Evolutionary conservation across 179 eudicot species (phyloP), one percentile per base, ranked within the genome.

Genomic region (Heliamphora pulchella): DNA sequence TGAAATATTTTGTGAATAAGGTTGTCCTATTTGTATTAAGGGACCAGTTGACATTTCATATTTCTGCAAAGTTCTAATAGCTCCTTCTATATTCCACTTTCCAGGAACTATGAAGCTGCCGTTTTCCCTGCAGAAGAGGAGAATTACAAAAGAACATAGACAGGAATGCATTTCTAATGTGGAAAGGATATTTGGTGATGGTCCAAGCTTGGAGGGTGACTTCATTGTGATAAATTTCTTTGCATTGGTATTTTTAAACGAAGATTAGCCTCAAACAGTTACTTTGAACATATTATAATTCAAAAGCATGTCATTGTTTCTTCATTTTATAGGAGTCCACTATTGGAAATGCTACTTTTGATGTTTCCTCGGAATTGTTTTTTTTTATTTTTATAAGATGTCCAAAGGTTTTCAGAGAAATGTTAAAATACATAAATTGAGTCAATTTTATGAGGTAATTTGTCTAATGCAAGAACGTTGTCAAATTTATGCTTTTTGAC

Each of bases 141-240:
- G 61, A 73, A 81, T 94, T 73, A 87, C 84, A 48, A 85, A 81
- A 79, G 85, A 87, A 57, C 99, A 92, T 80, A 87, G 97, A 80
- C 79, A 80, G 76, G 91, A 94, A 79, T 94, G 97, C 75, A 66
- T 92, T 71, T 79, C 83, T 4, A 63, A 88, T 63, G 81, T 92
- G 84, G 98, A 92, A 82, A 81, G 65, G 83, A 87, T 89, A 79
- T 92, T 86, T 84, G 96, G 94, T 77, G 91, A 87, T 84, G 84
- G 85, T 78, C 85, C 87, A 43, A 74, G 71, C 80, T 59, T 87
- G 71, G 83, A 86, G 83, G 88, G 88, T 68, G 98, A 94, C 85
- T 86, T 96, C 83, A 81, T 92, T 54, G 85, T 91, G 87, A 91
- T 96, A 65, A 96, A 96, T 85, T 90, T 96, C 80, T 96, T 96